Base-by-base conservation (phyloP, 768 basidiomycete species). In the Sarcomyxa edulis region DNA sequence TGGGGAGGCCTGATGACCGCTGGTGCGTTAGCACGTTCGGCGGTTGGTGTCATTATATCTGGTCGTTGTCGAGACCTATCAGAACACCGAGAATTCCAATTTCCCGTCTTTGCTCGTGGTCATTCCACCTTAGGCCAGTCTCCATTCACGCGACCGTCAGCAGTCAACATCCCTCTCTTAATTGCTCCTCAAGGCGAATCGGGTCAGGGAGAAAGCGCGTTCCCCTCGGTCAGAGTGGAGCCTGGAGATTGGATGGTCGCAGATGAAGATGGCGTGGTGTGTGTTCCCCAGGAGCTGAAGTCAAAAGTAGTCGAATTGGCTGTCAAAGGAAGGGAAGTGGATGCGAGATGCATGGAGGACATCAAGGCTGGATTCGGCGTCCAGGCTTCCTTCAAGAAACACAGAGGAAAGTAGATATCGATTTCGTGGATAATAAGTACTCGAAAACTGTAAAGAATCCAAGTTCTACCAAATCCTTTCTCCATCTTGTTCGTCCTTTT, bases 1-100 rank as follows among this genome's bases (percentile, higher is more conserved):
- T 95, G 92, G 92, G 91, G 92, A 16, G 91, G 92, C 14, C 76
- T 90, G 34, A 90, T 92, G 90, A 81, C 88, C 8, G 85, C 87
- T 0, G 88, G 88, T 15, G 91, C 91, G 1, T 74, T 78, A 52
- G 73, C 76, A 9, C 78, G 81, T 40, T 73, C 73, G 14, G 81
- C 79, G 9, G 64, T 66, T 16, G 92, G 88, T 8, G 88, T 84
- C 32, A 66, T 95, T 28, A 83, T 95, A 43, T 86, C 83, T 30
- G 89, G 89, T 7, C 76, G 89, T 11, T 89, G 85, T 61, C 74
- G 93, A 51, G 93, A 97, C 60, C 56, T 92, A 9, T 68, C 71
- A 5, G 93, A 95, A 59, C 86, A 88, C 49, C 73, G 79, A 27
- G 62, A 63, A 4, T 65, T 78, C 7, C 62, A 61, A 4, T 91